Evolutionary conservation across 108 stramenopile species (phyloP).

Genomic region (Schizochytrium sp.): DNA sequence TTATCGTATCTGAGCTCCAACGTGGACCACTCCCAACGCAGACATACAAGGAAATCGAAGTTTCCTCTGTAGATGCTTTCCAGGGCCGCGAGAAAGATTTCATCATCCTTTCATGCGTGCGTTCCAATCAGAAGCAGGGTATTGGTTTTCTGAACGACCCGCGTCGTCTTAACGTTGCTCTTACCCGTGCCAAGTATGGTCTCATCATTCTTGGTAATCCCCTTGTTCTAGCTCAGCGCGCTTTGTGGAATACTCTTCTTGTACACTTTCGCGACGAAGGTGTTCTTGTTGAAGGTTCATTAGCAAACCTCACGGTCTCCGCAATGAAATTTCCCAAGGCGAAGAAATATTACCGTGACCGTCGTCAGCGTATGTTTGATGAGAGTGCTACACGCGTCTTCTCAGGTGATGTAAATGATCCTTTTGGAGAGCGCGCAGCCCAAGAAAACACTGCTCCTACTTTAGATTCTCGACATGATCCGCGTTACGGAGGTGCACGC

Average conservation of each 20-base stretch:
- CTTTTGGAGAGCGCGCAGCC: conserved; percentile 33
- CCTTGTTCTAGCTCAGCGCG: conserved; percentile 92
- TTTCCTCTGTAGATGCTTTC: conserved; percentile 97
- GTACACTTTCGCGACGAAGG: conserved; percentile 91
- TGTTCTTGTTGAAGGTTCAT: conserved; percentile 81
- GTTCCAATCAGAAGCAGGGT: conserved; percentile 95
- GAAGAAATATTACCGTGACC: conserved; percentile 53
- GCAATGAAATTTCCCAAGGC: conserved; percentile 52
- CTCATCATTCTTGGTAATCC: conserved; percentile 93
- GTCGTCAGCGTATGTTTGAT: conserved; percentile 58
- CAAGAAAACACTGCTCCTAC: not conserved
- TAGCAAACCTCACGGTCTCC: conserved; percentile 24
- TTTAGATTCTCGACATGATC: conserved; percentile 44
- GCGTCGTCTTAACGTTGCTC: conserved; percentile 97
- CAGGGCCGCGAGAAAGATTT: conserved; percentile 99
- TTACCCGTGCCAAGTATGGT: conserved; percentile 94
- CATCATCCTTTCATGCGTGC: conserved; percentile 95
- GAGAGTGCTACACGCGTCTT: conserved; percentile 6
- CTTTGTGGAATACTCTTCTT: conserved; percentile 94
- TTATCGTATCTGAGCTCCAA: conserved; percentile 90
- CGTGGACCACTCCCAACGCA: conserved; percentile 84
- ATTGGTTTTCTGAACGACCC: conserved; percentile 98
- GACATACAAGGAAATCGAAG: conserved; percentile 93
- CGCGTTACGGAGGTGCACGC: conserved; percentile 15
- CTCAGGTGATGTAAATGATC: conserved; percentile 25